These are phyloP conservation scores for Phlebopus sp. DNA, from an alignment of 1,284 basidiomycete genomes.

Conservation along the genomic window DNA sequence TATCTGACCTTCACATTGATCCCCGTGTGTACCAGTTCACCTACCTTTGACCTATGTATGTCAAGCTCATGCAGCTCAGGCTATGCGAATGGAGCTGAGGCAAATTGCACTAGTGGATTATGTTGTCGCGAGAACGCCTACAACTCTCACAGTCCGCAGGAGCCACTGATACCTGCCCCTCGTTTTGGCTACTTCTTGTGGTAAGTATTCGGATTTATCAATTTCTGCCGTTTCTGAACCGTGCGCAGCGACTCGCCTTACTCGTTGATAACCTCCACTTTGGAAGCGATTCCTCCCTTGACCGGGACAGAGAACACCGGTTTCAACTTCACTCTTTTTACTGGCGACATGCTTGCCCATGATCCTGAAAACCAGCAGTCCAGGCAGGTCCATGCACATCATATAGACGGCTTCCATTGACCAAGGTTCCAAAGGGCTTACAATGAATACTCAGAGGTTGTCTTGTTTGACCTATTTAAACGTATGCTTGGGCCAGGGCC, in stretches of 20 bases:
- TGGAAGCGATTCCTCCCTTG: conserved; percentile 68
- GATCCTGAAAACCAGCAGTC: conserved; percentile 65
- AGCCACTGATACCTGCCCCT: conserved; percentile 55
- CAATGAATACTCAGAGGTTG: conserved; percentile 56
- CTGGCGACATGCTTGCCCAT: conserved; percentile 76
- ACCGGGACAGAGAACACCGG: conserved; percentile 58
- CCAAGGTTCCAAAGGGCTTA: conserved; percentile 36
- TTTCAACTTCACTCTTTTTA: conserved; percentile 69
- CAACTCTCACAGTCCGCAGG: conserved; percentile 51
- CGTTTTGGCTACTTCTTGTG: conserved; percentile 65
- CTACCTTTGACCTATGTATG: not conserved
- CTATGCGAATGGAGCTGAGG: conserved; percentile 72
- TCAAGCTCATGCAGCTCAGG: conserved; percentile 36
- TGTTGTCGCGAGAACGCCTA: conserved; percentile 66
- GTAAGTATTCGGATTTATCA: conserved; percentile 30
- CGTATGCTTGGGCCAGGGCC: conserved; percentile 59
- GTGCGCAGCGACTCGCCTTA: conserved; percentile 64
- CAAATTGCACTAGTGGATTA: conserved; percentile 67
- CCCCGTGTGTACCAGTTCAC: conserved; percentile 43
- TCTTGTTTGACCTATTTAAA: conserved; percentile 66
- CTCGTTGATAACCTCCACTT: conserved; percentile 57
- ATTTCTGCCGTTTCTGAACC: not conserved
- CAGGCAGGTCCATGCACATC: conserved; percentile 36
- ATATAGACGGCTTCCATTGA: conserved; percentile 1
- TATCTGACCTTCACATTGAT: conserved; percentile 80